phyloP scores from a whole-genome alignment of 805 yeast genomes.

The Pichia kluyveri region DNA sequence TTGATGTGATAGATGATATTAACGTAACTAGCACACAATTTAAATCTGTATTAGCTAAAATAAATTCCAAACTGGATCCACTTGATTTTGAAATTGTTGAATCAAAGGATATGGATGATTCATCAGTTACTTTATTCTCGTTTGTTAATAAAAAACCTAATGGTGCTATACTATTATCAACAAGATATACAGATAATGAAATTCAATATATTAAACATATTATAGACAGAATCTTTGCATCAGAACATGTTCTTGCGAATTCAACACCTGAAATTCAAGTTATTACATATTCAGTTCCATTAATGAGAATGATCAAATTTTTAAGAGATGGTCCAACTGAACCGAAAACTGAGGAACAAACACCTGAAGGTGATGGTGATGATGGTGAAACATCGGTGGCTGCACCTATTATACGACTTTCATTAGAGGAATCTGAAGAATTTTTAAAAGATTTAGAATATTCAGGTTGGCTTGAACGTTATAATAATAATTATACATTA shows the following conservation, averaged over 20 bases:
- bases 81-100: constrained; percentile 33
- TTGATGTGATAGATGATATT: neutral
- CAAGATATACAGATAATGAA: constrained; percentile 28
- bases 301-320: constrained; percentile 7
- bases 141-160: constrained; percentile 34
- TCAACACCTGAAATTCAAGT: neutral
- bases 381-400: neutral
- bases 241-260: constrained; percentile 6
- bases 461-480: constrained; percentile 45
- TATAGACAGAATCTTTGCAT: constrained; percentile 29
- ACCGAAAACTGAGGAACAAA: neutral
- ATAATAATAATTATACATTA: constrained; percentile 26
- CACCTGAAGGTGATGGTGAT: neutral
- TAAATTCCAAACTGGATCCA: constrained; percentile 19
- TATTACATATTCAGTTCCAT: constrained; percentile 5
- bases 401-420: constrained; percentile 22
- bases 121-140: constrained; percentile 24
- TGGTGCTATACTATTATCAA: constrained; percentile 29
- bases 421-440: constrained; percentile 25
- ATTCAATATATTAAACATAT: constrained; percentile 39
- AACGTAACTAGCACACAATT: neutral
- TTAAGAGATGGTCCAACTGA: constrained; percentile 4
- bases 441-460: constrained; percentile 33
- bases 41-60: constrained; percentile 3
- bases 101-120: constrained; percentile 25